Conservation (phyloP, 1,139 yeast species). For the Lodderomyces elongisporus region DNA sequence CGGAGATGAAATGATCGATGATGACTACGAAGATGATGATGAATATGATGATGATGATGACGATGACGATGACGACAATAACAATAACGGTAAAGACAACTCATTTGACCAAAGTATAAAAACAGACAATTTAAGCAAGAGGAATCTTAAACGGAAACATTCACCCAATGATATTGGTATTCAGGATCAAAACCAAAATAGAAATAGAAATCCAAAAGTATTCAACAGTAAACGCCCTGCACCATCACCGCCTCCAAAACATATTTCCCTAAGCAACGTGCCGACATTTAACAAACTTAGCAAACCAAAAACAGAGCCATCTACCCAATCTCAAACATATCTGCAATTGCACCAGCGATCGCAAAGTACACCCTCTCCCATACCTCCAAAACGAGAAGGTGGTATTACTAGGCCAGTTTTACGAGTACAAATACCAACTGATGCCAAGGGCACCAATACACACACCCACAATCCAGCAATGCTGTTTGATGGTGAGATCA, state of each 20-base stretch:
- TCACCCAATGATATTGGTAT: too few species aligned
- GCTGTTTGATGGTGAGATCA: constrained; percentile 7
- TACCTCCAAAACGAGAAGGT: constrained; percentile 4
- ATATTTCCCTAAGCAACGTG: constrained; percentile 25
- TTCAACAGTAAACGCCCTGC: constrained; percentile 11
- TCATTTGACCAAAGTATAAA: constrained; percentile 24
- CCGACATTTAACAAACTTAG: constrained; percentile 22
- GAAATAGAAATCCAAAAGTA: constrained; percentile 9
- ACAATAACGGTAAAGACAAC: constrained; percentile 13
- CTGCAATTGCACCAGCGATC: background rate
- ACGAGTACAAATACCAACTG: constrained; percentile 48
- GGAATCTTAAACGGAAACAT: constrained; percentile 21
- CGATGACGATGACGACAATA: constrained; percentile 12
- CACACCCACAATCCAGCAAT: constrained; percentile 7
- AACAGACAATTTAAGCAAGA: constrained; percentile 22
- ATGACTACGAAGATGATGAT: constrained; percentile 4
- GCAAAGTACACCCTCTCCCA: constrained; percentile 3
- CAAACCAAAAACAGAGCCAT: constrained; percentile 2
- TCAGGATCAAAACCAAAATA: constrained; percentile 9
- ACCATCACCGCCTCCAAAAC: constrained; percentile 21
- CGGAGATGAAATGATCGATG: constrained; percentile 1
- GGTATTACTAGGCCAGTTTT: constrained; percentile 34
- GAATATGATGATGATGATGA: constrained; percentile 10
- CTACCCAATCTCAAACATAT: background rate
- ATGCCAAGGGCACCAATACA: constrained; percentile 20